phyloP scores from a whole-genome alignment of 1,139 yeast species.

The Ogataea hybrid region DNA sequence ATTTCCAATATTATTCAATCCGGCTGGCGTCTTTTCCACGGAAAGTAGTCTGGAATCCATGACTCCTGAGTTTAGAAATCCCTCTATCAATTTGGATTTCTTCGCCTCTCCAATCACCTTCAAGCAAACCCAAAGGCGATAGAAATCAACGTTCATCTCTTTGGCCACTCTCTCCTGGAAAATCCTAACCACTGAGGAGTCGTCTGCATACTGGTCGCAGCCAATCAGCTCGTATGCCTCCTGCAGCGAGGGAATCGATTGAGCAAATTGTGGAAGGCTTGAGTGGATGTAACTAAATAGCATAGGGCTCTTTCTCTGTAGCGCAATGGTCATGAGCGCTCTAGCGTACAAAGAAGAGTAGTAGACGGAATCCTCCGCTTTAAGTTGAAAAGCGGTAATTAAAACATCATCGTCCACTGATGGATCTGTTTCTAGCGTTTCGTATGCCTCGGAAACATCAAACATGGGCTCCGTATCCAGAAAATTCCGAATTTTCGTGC shows the following conservation, averaged over 20 bases:
- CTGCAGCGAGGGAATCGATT: constrained; percentile 21
- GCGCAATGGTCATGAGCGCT: constrained; percentile 61
- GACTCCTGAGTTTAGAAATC: constrained; percentile 56
- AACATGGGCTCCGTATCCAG: constrained; percentile 56
- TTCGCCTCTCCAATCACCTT: constrained; percentile 45
- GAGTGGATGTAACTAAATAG: constrained; percentile 47
- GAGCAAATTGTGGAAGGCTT: constrained; percentile 37
- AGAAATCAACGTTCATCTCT: constrained; percentile 40
- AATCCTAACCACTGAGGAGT: constrained; percentile 53
- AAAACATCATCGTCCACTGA: constrained; percentile 76
- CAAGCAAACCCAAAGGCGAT: constrained; percentile 50
- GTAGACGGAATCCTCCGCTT: constrained; percentile 45
- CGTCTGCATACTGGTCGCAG: constrained; percentile 45
- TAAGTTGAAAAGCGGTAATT: constrained; percentile 65
- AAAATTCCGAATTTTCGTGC: constrained; percentile 42
- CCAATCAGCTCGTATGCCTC: constrained; percentile 46
- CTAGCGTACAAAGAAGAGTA: constrained; percentile 35
- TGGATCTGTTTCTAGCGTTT: constrained; percentile 57
- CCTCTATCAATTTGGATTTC: constrained; percentile 50
- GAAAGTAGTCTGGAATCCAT: constrained; percentile 62
- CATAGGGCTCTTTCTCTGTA: constrained; percentile 46
- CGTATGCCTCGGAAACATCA: constrained; percentile 53
- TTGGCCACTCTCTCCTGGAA: constrained; percentile 45
- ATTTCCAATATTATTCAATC: constrained; percentile 90
- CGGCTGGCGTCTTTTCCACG: constrained; percentile 78